These are phyloP conservation scores for Amphichorda felina DNA, from an alignment of 2,329 filamentous ascomycete genomes.

Conservation along the genomic window DNA sequence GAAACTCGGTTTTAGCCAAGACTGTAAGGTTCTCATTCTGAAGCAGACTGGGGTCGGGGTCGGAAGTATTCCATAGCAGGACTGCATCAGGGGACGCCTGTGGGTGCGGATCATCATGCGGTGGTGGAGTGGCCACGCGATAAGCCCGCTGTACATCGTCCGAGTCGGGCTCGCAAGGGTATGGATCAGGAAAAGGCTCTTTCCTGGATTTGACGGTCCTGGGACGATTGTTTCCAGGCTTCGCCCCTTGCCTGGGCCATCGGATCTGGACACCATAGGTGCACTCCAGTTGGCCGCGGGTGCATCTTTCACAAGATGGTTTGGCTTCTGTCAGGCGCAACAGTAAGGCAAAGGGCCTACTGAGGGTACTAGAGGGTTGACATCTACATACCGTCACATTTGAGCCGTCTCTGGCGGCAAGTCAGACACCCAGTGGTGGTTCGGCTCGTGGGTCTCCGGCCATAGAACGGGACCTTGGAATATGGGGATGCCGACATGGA, in stretches of 20 bases:
- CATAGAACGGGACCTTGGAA: constrained; percentile 1
- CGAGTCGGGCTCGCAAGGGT: too few species aligned
- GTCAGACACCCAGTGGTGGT: constrained; percentile 1
- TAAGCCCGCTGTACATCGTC: too few species aligned
- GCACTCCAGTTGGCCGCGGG: neutral
- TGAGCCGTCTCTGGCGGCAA: constrained; percentile 1
- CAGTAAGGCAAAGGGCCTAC: neutral
- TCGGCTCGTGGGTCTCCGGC: neutral
- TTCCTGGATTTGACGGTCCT: too few species aligned
- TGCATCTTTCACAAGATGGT: constrained; percentile 1
- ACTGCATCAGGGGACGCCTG: too few species aligned
- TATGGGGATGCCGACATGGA: neutral
- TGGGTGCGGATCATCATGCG: too few species aligned
- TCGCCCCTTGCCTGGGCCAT: neutral
- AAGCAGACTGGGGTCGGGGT: too few species aligned
- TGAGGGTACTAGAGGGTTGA: neutral
- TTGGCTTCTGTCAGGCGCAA: neutral
- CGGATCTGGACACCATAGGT: neutral
- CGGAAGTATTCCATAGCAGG: too few species aligned
- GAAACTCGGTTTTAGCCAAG: too few species aligned
- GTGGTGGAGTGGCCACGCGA: too few species aligned
- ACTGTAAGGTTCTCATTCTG: too few species aligned
- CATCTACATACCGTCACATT: constrained; percentile 1
- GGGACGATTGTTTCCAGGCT: neutral
- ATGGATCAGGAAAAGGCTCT: too few species aligned